A percentile compares a stretch with the other conserved stretches of the same genome.
Conservation (phyloP, 345 rosid genomes). For the Salix suchowensis region DNA sequence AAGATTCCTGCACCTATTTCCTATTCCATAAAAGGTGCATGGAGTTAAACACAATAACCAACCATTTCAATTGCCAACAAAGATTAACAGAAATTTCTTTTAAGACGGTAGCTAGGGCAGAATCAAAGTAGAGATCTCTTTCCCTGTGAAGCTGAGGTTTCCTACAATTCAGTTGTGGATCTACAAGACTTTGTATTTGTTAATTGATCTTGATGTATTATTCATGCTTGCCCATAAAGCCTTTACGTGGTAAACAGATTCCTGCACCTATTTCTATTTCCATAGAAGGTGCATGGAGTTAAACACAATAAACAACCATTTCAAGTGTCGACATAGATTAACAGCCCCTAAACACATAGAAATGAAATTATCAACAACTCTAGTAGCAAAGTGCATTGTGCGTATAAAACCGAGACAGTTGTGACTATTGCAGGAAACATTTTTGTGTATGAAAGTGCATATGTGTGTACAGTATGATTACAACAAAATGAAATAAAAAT, state of each 20-base stretch:
- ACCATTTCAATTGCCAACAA: neutral
- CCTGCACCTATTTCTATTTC: neutral
- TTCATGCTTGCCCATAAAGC: neutral
- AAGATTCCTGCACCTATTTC: neutral
- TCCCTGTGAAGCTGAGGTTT: neutral
- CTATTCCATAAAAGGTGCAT: neutral
- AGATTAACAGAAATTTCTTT: too few relatives aligned
- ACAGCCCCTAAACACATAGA: too few relatives aligned
- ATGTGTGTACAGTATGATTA: too few relatives aligned
- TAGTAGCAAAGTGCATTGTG: neutral
- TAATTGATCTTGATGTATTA: neutral
- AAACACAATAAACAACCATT: neutral
- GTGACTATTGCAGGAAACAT: too few relatives aligned
- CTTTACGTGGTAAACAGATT: neutral
- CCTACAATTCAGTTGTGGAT: neutral
- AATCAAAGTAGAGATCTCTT: neutral
- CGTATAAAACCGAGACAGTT: neutral
- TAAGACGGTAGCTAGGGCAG: neutral
- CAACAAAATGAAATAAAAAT: neutral
- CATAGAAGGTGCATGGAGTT: neutral
- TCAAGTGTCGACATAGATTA: neutral
- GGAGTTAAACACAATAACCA: neutral
- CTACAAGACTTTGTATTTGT: neutral
- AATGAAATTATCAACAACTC: neutral
- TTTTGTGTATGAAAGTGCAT: too few relatives aligned